These are phyloP conservation scores for Arctium lappa DNA, from an alignment of 129 eudicot species.

Conservation along the genomic window DNA sequence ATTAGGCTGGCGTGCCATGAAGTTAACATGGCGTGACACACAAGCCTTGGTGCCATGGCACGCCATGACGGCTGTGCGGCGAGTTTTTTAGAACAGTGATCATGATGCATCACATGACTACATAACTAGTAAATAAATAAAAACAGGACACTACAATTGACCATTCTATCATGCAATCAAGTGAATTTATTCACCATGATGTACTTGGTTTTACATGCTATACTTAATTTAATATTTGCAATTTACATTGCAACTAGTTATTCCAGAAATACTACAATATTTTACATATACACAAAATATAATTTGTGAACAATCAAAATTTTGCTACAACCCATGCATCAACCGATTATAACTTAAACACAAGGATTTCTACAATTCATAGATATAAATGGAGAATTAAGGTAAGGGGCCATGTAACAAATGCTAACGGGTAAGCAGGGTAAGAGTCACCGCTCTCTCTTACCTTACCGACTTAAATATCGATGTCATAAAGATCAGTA, in stretches of 20 bases:
- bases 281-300: background rate
- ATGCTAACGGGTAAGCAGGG: no score
- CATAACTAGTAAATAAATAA: no score
- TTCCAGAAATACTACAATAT: background rate
- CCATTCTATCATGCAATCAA: background rate
- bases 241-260: no score
- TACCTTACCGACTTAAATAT: background rate
- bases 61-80: no score
- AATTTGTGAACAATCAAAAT: background rate
- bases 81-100: no score
- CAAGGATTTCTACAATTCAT: background rate
- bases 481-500: constrained; percentile 39
- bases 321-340: background rate
- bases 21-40: no score
- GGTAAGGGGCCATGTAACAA: background rate
- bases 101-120: no score
- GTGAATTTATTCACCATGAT: background rate
- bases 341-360: background rate
- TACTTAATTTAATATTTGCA: background rate
- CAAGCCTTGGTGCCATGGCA: no score
- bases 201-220: background rate
- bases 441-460: background rate
- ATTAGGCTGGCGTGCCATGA: no score
- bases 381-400: background rate
- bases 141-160: background rate